Evolutionary conservation across 2,329 filamentous ascomycete genomes (phyloP).

Genomic region (Triangularia verruculosa): DNA sequence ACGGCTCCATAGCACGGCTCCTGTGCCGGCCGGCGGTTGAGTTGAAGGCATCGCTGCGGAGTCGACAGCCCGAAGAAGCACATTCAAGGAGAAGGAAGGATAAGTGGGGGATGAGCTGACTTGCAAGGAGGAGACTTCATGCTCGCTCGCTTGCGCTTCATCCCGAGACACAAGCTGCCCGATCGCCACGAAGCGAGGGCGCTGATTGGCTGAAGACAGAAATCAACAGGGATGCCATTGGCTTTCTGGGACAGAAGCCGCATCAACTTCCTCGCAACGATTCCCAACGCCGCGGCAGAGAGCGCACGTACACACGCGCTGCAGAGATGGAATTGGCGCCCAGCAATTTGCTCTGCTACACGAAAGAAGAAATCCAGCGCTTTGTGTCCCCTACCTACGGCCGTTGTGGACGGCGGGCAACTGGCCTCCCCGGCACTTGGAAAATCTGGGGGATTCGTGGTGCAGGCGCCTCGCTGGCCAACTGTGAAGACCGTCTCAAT

Average conservation of each 20-base stretch:
- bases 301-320: neutral
- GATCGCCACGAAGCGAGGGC: slow-evolving; percentile 22
- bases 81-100: slow-evolving; percentile 10
- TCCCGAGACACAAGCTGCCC: slow-evolving; percentile 29
- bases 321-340: slow-evolving; percentile 13
- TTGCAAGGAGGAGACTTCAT: slow-evolving; percentile 17
- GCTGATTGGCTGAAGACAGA: slow-evolving; percentile 23
- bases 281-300: slow-evolving; percentile 12
- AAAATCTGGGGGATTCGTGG: slow-evolving; percentile 2
- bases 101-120: slow-evolving; percentile 18
- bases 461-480: slow-evolving; percentile 13
- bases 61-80: slow-evolving; percentile 18
- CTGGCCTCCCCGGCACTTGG: slow-evolving; percentile 6
- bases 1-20: slow-evolving; percentile 5
- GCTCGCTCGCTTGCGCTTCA: slow-evolving; percentile 30
- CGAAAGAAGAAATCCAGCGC: neutral
- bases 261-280: slow-evolving; percentile 24
- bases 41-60: slow-evolving; percentile 12
- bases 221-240: slow-evolving; percentile 18
- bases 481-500: neutral
- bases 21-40: slow-evolving; percentile 12
- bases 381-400: neutral
- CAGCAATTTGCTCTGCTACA: neutral
- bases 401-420: neutral
- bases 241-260: slow-evolving; percentile 28